Evolutionary conservation across 2,329 filamentous ascomycete genomes (phyloP).

Genomic region (Neopestalotiopsis clavispora): DNA sequence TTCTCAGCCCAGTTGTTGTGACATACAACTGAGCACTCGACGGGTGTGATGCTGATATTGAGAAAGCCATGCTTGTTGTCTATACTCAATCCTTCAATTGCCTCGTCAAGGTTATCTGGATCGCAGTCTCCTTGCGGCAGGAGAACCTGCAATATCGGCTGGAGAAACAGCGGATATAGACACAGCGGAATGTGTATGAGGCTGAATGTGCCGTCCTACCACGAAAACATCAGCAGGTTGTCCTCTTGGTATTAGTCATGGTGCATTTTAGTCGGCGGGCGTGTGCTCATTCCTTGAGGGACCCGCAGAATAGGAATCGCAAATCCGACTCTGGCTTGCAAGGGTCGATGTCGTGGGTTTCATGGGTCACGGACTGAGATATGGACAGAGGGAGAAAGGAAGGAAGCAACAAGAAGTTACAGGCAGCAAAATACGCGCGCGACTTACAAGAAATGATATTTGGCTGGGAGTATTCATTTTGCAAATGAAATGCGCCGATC

Average conservation of each 20-base stretch:
- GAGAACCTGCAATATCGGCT: constrained; percentile 85
- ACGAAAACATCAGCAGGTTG: constrained; percentile 18
- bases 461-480: constrained; percentile 37
- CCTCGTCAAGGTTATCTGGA: constrained; percentile 35
- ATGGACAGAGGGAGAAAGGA: neutral
- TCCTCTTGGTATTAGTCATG: constrained; percentile 22
- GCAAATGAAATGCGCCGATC: constrained; percentile 13
- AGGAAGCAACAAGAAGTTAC: neutral
- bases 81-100: constrained; percentile 51
- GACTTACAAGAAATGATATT: constrained; percentile 41
- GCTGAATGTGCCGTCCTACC: constrained; percentile 82
- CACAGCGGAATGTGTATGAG: constrained; percentile 88
- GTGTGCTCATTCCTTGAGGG: neutral
- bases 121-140: constrained; percentile 62
- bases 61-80: constrained; percentile 77
- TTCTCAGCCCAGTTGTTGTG: constrained; percentile 74
- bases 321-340: constrained; percentile 1
- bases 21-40: constrained; percentile 93
- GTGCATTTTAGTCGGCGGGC: constrained; percentile 3
- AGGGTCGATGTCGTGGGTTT: neutral
- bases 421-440: neutral
- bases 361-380: neutral
- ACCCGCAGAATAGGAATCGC: constrained; percentile 9
- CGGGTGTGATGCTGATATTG: constrained; percentile 89
- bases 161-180: constrained; percentile 78